These are phyloP conservation scores for Ogataea angusta DNA, from an alignment of 805 yeast genomes.

Conservation along the genomic window DNA sequence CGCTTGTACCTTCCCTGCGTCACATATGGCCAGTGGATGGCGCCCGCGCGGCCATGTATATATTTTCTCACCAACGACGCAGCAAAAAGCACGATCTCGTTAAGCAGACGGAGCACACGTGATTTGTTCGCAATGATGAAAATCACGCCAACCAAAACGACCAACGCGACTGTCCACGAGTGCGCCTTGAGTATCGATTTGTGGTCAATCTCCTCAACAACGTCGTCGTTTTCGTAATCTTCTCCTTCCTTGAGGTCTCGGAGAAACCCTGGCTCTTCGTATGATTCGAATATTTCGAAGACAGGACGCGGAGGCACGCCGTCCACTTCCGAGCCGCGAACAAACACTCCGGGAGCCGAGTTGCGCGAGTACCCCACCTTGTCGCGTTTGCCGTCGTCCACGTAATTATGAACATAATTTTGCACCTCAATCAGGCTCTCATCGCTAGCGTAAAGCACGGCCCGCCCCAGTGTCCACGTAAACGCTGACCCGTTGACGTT, in stretches of 20 bases:
- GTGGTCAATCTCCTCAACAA: slow-evolving; percentile 40
- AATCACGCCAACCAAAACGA: slow-evolving; percentile 5
- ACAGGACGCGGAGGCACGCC: slow-evolving; percentile 43
- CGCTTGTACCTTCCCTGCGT: slow-evolving; percentile 24
- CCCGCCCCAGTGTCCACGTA: slow-evolving; percentile 91
- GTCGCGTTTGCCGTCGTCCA: slow-evolving; percentile 12
- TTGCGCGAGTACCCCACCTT: slow-evolving; percentile 46
- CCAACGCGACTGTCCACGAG: slow-evolving; percentile 8
- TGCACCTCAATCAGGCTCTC: slow-evolving; percentile 41
- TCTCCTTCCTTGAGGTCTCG: slow-evolving; percentile 28
- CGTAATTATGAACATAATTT: slow-evolving; percentile 27
- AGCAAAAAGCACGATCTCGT: slow-evolving; percentile 18
- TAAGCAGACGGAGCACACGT: slow-evolving; percentile 16
- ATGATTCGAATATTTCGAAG: slow-evolving; percentile 26
- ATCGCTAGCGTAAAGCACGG: slow-evolving; percentile 60
- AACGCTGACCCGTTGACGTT: slow-evolving; percentile 76
- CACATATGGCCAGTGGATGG: slow-evolving; percentile 25
- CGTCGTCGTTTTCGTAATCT: slow-evolving; percentile 30
- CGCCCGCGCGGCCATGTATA: slow-evolving; percentile 3
- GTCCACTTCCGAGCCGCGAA: slow-evolving; percentile 51
- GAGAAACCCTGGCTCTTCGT: slow-evolving; percentile 23
- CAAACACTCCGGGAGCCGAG: slow-evolving; percentile 45
- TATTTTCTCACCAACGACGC: slow-evolving; percentile 10
- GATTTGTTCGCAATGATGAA: slow-evolving; percentile 20
- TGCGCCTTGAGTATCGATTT: slow-evolving; percentile 28